Evolutionary conservation across 1,284 basidiomycete species (phyloP).

Genomic region (Cryptococcus sp.): DNA sequence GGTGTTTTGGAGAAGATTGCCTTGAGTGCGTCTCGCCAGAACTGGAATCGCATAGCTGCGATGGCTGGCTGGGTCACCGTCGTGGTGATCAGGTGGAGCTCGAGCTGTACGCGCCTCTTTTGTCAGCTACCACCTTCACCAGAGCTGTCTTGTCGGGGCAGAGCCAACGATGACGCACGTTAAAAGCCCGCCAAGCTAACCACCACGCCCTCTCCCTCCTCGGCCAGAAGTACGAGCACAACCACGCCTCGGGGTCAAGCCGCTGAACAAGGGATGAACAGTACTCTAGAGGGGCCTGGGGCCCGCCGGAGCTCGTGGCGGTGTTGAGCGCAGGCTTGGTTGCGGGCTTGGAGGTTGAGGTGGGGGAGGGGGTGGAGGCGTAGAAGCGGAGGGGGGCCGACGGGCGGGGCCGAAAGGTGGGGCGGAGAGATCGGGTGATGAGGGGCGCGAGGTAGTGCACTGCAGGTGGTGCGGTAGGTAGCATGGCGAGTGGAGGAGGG

Average conservation of each 20-base stretch:
- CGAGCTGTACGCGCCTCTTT: conserved; percentile 58
- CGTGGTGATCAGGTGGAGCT: conserved; percentile 77
- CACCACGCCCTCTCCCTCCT: conserved; percentile 62
- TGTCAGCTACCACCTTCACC: background rate
- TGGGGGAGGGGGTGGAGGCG: conserved; percentile 3
- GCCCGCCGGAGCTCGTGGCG: conserved; percentile 27
- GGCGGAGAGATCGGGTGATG: too few species aligned
- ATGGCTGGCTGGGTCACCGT: conserved; percentile 72
- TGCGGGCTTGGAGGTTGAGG: background rate
- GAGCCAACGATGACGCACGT: conserved; percentile 58
- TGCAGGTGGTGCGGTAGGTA: too few species aligned
- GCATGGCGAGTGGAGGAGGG: too few species aligned
- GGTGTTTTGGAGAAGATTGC: conserved; percentile 51
- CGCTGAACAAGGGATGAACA: conserved; percentile 46
- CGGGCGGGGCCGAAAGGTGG: too few species aligned
- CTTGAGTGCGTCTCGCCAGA: conserved; percentile 84
- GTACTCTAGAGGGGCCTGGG: conserved; percentile 42
- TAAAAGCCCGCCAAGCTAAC: conserved; percentile 80
- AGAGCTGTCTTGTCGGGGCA: background rate
- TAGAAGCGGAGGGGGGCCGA: background rate
- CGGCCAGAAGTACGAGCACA: conserved; percentile 75
- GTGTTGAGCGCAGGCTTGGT: background rate
- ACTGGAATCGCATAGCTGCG: conserved; percentile 85
- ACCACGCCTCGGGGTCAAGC: conserved; percentile 63
- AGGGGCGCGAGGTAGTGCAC: too few species aligned